Percentiles rank a stretch among this genome's conserved stretches.
Conservation (phyloP, 371 early-diverging fungal species). For the Mortierella sp. region DNA sequence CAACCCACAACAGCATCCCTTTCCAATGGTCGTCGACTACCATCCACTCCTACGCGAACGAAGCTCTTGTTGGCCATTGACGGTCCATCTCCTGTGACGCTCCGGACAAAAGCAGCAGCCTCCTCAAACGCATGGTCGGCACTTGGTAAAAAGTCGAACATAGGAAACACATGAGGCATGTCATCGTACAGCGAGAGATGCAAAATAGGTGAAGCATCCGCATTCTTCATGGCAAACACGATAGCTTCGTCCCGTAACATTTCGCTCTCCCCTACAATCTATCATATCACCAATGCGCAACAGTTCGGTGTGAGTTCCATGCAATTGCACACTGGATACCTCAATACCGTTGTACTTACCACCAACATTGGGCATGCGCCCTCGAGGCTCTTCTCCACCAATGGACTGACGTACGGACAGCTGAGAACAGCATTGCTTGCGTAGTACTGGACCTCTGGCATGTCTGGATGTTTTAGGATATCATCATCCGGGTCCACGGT, state of each 20-base stretch:
- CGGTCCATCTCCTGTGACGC: slow-evolving; percentile 12
- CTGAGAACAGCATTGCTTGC: slow-evolving; percentile 59
- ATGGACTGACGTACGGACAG: slow-evolving; percentile 62
- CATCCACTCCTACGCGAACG: slow-evolving; percentile 21
- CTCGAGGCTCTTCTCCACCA: slow-evolving; percentile 57
- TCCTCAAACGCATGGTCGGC: slow-evolving; percentile 26
- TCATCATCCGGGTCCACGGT: slow-evolving; percentile 30
- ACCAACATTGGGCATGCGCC: slow-evolving; percentile 60
- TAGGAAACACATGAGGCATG: slow-evolving; percentile 84
- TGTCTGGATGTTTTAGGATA: slow-evolving; percentile 50
- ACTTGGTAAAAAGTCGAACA: slow-evolving; percentile 51
- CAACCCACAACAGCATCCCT: slow-evolving; percentile 26
- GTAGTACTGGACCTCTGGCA: slow-evolving; percentile 64
- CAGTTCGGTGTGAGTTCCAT: neutral
- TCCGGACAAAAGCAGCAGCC: slow-evolving; percentile 32
- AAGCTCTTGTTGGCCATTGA: slow-evolving; percentile 12
- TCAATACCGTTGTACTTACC: slow-evolving; percentile 31
- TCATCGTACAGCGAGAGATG: slow-evolving; percentile 69
- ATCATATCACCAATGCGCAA: slow-evolving; percentile 2
- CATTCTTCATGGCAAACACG: slow-evolving; percentile 41
- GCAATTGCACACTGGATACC: neutral
- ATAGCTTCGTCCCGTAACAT: slow-evolving; percentile 75
- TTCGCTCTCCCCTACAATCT: slow-evolving; percentile 76
- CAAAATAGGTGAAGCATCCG: slow-evolving; percentile 26
- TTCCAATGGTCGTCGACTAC: slow-evolving; percentile 27